These are phyloP conservation scores for Termitomyces sp. DNA, from an alignment of 768 basidiomycete genomes.

Conservation along the genomic window DNA sequence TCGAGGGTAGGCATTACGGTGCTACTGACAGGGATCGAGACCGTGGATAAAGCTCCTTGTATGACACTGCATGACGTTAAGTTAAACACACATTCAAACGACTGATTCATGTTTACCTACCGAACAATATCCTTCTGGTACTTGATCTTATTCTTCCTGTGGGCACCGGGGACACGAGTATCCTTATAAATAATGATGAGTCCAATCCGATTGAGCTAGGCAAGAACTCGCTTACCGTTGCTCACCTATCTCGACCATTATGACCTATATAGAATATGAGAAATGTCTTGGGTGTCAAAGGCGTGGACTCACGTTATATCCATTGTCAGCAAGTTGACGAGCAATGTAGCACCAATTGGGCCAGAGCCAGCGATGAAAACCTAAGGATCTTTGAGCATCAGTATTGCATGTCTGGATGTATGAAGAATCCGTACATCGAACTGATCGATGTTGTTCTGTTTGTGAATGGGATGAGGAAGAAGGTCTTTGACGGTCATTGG, in stretches of 20 bases:
- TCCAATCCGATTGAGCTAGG: not conserved
- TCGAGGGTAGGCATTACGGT: not conserved
- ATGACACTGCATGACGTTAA: not conserved
- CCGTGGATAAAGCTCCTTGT: not conserved
- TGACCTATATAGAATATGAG: not conserved
- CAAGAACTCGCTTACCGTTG: not conserved
- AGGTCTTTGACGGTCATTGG: no score
- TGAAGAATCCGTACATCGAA: not conserved
- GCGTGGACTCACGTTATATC: not conserved
- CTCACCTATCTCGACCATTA: not conserved
- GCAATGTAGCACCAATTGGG: not conserved
- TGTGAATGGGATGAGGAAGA: not conserved
- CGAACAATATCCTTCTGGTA: no score
- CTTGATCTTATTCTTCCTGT: no score
- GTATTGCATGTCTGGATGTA: not conserved
- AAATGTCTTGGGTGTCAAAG: not conserved
- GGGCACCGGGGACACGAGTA: no score
- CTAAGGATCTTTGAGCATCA: not conserved
- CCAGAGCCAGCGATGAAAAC: not conserved
- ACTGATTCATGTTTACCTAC: not conserved
- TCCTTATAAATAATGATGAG: not conserved
- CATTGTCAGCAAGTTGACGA: not conserved
- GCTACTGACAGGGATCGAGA: not conserved
- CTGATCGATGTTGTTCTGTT: not conserved
- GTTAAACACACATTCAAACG: not conserved